These are phyloP conservation scores for Irpex lacteus DNA, from an alignment of 1,284 basidiomycete genomes.

Conservation along the genomic window DNA sequence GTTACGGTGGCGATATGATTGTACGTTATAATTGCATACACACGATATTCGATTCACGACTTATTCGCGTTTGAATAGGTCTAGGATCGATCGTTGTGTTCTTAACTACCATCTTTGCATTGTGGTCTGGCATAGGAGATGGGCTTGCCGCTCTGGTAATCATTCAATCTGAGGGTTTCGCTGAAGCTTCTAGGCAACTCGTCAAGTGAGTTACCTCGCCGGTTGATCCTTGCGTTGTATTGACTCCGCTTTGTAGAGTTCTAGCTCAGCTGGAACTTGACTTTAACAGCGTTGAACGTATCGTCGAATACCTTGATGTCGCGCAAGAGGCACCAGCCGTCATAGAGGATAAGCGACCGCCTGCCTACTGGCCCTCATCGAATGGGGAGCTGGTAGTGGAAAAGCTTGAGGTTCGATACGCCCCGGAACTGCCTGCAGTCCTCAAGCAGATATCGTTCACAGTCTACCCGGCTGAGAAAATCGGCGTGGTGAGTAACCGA, in stretches of 20 bases:
- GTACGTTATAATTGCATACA: slow-evolving; percentile 32
- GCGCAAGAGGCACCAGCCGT: slow-evolving; percentile 78
- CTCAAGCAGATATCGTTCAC: slow-evolving; percentile 69
- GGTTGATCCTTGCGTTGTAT: neutral
- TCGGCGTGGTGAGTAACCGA: slow-evolving; percentile 55
- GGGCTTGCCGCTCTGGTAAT: slow-evolving; percentile 83
- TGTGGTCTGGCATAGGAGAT: slow-evolving; percentile 63
- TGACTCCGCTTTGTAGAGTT: slow-evolving; percentile 37
- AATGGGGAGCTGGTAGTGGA: slow-evolving; percentile 55
- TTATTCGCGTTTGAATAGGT: slow-evolving; percentile 34
- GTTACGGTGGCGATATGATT: slow-evolving; percentile 74
- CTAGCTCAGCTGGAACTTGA: slow-evolving; percentile 69
- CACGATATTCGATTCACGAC: neutral
- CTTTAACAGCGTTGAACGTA: slow-evolving; percentile 81
- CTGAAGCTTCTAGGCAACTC: slow-evolving; percentile 65
- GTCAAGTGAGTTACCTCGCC: slow-evolving; percentile 40
- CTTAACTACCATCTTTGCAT: slow-evolving; percentile 68
- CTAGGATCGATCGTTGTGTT: slow-evolving; percentile 78
- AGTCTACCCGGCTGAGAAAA: slow-evolving; percentile 72
- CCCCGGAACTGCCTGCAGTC: slow-evolving; percentile 70
- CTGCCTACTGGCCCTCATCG: slow-evolving; percentile 78
- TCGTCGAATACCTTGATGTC: slow-evolving; percentile 78
- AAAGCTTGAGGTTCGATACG: slow-evolving; percentile 71
- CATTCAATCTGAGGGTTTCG: slow-evolving; percentile 68
- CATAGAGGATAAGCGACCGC: slow-evolving; percentile 51